Base-by-base conservation (phyloP, 2,329 filamentous ascomycete species). In the Penicillium sp. region DNA sequence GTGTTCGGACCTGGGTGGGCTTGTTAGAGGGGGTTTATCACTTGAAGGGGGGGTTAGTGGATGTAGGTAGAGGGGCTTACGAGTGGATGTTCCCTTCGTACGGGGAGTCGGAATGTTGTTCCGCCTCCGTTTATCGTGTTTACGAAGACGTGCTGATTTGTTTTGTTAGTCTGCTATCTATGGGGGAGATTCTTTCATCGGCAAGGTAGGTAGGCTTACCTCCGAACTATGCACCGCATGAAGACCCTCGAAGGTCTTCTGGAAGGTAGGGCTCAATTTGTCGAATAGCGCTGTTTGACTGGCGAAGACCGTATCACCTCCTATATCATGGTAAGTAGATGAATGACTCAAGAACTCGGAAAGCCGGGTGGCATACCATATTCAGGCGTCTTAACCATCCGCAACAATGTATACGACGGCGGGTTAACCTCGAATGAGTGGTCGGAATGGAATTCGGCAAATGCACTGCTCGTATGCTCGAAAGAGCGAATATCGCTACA, bases 261-360 rank as follows among this genome's bases (percentile, higher is more conserved):
- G 35, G 35, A 58, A 58, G 2, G 48, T 52, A 15, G 56, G 56
- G 15, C 56, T 58, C 21, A 58, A 26, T 17, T 52, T 58, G 17
- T 58, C 56, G 31, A 58, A 59, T 19, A 59, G 29, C 17, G 57
- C 57, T 5, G 57, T 48, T 21, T 59, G 57, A 21, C 44, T 53
- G 2, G 30, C 21, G 30, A 54, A 59, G 13, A 59, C 7, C 5
- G 57, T 59, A 17, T 59, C 44, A n/a, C 57, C 57, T 13, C 49
- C 57, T 59, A 13, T 4, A 46, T 38, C 19, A 13, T 35, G 9
- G 11, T 57, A 5, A 41, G 7, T 35, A 5, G 44, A 46, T n/a
- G 17, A 21, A 46, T 7, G 13, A 46, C n/a, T 13, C 44, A 46
- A 21, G 29, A 3, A 5, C 17, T 17, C 3, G 11, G 31, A 41